Percentiles rank a stretch among this genome's conserved stretches.
These are phyloP conservation scores for Knufia fluminis DNA, from an alignment of 2,329 filamentous ascomycete genomes.

Conservation along the genomic window DNA sequence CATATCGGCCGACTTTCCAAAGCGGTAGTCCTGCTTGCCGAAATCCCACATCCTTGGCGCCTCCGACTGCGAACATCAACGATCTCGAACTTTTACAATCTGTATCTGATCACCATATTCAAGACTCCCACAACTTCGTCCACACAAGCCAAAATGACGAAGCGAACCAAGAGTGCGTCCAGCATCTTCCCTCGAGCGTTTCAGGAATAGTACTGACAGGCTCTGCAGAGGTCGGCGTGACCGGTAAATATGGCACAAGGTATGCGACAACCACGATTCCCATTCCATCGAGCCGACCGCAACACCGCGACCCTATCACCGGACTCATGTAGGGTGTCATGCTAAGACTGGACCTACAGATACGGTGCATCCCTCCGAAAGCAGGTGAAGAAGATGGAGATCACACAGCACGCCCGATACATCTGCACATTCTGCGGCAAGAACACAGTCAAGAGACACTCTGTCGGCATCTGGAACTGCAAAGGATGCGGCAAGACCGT, in stretches of 20 bases:
- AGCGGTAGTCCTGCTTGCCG: too few relatives aligned
- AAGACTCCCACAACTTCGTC: conserved; percentile 12
- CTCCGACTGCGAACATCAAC: too few relatives aligned
- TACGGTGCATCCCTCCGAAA: conserved; percentile 99
- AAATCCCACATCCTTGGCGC: too few relatives aligned
- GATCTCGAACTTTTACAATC: neutral
- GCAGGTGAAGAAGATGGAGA: conserved; percentile 99
- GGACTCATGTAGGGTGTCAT: neutral
- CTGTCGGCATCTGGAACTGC: conserved; percentile 96
- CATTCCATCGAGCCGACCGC: neutral
- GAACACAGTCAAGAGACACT: conserved; percentile 81
- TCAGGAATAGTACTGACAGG: neutral
- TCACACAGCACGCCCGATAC: conserved; percentile 91
- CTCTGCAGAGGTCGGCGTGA: conserved; percentile 75
- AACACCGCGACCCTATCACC: neutral
- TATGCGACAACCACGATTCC: conserved; percentile 42
- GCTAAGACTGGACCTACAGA: conserved; percentile 40
- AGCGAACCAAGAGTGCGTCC: conserved; percentile 71
- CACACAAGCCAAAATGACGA: conserved; percentile 67
- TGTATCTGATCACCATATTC: neutral
- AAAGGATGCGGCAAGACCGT: conserved; percentile 88
- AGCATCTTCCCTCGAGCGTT: neutral
- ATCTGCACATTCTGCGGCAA: conserved; percentile 99
- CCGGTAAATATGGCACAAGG: conserved; percentile 97
- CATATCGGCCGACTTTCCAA: too few relatives aligned